These are phyloP conservation scores for Rubus idaeus DNA, from an alignment of 306 rosid species.

Conservation along the genomic window DNA sequence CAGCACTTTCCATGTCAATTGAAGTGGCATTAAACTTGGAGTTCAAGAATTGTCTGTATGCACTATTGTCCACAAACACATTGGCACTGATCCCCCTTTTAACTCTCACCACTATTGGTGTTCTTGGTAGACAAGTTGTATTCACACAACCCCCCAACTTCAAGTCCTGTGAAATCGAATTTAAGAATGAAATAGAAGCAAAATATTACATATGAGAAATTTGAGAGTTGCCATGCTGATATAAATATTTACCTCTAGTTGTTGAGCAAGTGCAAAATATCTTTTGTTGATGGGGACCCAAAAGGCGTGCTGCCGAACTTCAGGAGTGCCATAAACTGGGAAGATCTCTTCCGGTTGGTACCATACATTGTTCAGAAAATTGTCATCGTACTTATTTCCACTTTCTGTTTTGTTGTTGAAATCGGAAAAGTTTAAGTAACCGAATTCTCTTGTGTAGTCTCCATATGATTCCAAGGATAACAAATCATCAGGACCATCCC, in stretches of 20 bases:
- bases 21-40: conserved; percentile 53
- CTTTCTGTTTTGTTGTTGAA: conserved; percentile 39
- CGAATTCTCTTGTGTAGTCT: conserved; percentile 56
- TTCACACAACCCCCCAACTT: conserved; percentile 53
- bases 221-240: neutral
- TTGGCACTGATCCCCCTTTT: conserved; percentile 55
- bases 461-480: conserved; percentile 50
- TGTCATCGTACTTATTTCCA: conserved; percentile 20
- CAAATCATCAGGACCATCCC: conserved; percentile 53
- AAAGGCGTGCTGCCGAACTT: conserved; percentile 52
- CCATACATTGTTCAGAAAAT: conserved; percentile 66
- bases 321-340: conserved; percentile 60
- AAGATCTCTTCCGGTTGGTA: conserved; percentile 71
- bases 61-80: conserved; percentile 61
- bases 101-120: conserved; percentile 48
- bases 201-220: neutral
- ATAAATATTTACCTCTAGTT: conserved; percentile 43
- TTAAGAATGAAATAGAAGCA: neutral
- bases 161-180: conserved; percentile 32
- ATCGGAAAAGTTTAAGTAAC: conserved; percentile 45
- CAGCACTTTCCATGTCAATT: conserved; percentile 78
- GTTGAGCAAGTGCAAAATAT: conserved; percentile 41
- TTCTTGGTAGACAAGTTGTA: conserved; percentile 58
- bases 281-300: conserved; percentile 59
- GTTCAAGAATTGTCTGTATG: conserved; percentile 54